Conservation (phyloP, 2,329 filamentous ascomycete genomes). For the Ceratocystis diversiconidia region DNA sequence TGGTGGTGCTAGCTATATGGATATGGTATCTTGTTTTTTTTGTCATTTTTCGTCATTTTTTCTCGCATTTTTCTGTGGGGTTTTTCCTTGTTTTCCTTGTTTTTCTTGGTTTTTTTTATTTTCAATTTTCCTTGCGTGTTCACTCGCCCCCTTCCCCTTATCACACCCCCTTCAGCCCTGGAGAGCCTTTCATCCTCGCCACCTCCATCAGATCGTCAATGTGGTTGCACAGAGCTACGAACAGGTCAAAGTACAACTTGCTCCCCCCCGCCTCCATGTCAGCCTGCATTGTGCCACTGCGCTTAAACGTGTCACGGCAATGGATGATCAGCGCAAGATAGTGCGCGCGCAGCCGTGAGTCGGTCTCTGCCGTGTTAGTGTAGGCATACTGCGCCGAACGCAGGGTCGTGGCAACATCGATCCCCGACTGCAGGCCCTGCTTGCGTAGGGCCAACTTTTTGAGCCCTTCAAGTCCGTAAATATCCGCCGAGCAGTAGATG, state of each 20-base stretch:
- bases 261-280: conserved; percentile 87
- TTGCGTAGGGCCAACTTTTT: conserved; percentile 85
- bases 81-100: not conserved
- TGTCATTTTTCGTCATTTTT: not conserved
- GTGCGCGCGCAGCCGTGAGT: conserved; percentile 86
- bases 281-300: conserved; percentile 95
- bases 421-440: conserved; percentile 84
- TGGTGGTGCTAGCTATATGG: not conserved
- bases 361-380: conserved; percentile 82
- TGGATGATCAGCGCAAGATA: conserved; percentile 96
- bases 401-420: conserved; percentile 83
- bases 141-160: not conserved
- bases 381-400: conserved; percentile 90
- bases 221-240: conserved; percentile 96
- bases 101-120: not conserved
- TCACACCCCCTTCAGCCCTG: conserved; percentile 38
- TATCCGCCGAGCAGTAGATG: conserved; percentile 84
- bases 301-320: conserved; percentile 94
- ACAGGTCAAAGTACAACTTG: conserved; percentile 95
- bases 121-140: not conserved
- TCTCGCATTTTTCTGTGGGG: not conserved
- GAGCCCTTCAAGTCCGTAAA: conserved; percentile 82
- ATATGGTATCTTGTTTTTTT: not conserved
- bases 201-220: conserved; percentile 89
- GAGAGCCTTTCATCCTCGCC: conserved; percentile 47